Conservation (phyloP, 78 protist species). For the Planoprotostelium fungivorum region DNA sequence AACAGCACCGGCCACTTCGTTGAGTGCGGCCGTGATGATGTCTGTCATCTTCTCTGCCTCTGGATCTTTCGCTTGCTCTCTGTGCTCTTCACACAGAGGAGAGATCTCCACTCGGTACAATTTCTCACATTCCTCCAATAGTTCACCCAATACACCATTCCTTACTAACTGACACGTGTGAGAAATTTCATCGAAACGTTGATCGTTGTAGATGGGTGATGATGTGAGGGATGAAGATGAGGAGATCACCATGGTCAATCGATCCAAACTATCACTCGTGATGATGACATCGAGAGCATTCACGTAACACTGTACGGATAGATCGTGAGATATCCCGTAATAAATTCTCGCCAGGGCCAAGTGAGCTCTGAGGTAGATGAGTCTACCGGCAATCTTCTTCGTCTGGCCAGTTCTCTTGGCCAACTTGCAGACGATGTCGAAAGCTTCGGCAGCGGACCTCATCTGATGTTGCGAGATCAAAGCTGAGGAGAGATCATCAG, state of each 20-base stretch:
- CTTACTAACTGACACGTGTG: not conserved
- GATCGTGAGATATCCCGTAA: not conserved
- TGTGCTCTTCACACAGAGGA: not conserved
- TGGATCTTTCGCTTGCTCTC: not conserved
- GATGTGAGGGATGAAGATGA: not conserved
- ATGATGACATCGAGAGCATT: not conserved
- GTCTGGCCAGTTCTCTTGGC: not conserved
- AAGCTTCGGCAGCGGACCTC: not conserved
- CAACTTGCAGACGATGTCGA: no score
- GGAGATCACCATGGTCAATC: not conserved
- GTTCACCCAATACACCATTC: not conserved
- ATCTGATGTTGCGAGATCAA: not conserved
- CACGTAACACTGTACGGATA: not conserved
- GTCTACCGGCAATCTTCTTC: not conserved
- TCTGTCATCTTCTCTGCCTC: not conserved
- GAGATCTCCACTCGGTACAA: not conserved
- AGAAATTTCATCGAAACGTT: not conserved
- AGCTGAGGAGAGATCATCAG: not conserved
- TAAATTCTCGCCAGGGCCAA: not conserved
- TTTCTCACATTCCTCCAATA: not conserved
- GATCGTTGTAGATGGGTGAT: not conserved
- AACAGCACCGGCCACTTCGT: not conserved
- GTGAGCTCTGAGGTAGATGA: not conserved
- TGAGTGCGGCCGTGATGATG: not conserved
- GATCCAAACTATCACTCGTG: not conserved